Base-by-base conservation (phyloP, 371 early-diverging fungal genomes). In the Circinella minor region DNA sequence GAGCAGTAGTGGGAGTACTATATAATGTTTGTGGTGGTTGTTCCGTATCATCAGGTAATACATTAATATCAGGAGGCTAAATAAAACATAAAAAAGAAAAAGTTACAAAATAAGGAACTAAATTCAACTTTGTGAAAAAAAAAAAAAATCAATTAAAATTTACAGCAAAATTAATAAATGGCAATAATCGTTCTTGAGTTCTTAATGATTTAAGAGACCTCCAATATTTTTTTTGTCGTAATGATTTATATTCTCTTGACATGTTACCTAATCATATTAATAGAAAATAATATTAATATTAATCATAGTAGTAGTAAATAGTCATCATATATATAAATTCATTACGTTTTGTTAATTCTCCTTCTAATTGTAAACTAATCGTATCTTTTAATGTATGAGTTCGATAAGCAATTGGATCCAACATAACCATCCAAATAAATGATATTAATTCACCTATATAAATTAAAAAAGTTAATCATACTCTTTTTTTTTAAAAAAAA, bases 151-250 rank as follows among this genome's bases (percentile, higher is more conserved):
- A 17, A 68, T 55, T 9, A 0, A 39, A 39, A 63, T 74, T 72
- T 77, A 81, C 86, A 66, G 74, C 64, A 18, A 74, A 67, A 27
- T 77, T 61, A 3, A 83, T 73, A 66, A 82, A 84, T 5, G 89
- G 86, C 13, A 89, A 71, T 34, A 89, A 69, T 57, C 82, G 74
- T 6, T 84, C 85, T 8, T 78, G 77, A 36, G 81, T 70, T 36
- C 78, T 71, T 11, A 89, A 72, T 0, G 85, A 82, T 39, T 82
- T 85, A 13, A 89, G 72, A 0, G 86, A 79, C 18, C 79, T 79
- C 89, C 89, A 89, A 54, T 81, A 89, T 48, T 86, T 85, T 61
- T 84, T 85, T 65, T 89, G 82, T 60, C 85, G 71, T 18, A 81
- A 65, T 10, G 79, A 79, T 15, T 76, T 77, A 55, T 81, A 78